These are phyloP conservation scores for Aspergillus udagawae DNA, from an alignment of 2,329 filamentous ascomycete species.

Conservation along the genomic window DNA sequence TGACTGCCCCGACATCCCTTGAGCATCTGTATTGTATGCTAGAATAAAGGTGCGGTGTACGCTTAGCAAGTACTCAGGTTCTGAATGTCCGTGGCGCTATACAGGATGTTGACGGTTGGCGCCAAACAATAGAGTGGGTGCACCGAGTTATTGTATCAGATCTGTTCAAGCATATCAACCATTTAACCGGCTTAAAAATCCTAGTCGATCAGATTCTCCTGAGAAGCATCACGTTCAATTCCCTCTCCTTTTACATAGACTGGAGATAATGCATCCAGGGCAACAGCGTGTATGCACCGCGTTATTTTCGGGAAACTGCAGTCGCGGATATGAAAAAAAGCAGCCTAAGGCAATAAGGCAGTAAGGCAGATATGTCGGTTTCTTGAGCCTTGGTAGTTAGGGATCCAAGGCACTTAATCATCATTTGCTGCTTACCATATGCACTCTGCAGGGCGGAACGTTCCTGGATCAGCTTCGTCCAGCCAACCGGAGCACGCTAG, in stretches of 20 bases:
- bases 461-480: background rate
- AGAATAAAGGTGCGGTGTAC: background rate
- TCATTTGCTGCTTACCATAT: background rate
- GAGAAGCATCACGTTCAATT: background rate
- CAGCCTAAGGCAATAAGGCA: slow-evolving; percentile 5
- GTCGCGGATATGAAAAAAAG: background rate
- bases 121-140: background rate
- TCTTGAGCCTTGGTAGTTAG: background rate
- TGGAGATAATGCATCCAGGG: background rate
- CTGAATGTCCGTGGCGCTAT: background rate
- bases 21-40: slow-evolving; percentile 2
- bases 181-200: background rate
- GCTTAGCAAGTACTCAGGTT: background rate
- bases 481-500: background rate
- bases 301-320: slow-evolving; percentile 9
- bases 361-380: background rate
- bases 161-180: background rate
- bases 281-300: slow-evolving; percentile 7
- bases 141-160: background rate
- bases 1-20: slow-evolving; percentile 25
- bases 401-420: background rate
- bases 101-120: background rate
- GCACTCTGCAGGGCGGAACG: background rate
- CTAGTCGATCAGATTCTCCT: background rate
- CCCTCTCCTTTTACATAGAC: background rate